Base-by-base conservation (phyloP, 148 eudicot species). In the Persicaria tinctoria region DNA sequence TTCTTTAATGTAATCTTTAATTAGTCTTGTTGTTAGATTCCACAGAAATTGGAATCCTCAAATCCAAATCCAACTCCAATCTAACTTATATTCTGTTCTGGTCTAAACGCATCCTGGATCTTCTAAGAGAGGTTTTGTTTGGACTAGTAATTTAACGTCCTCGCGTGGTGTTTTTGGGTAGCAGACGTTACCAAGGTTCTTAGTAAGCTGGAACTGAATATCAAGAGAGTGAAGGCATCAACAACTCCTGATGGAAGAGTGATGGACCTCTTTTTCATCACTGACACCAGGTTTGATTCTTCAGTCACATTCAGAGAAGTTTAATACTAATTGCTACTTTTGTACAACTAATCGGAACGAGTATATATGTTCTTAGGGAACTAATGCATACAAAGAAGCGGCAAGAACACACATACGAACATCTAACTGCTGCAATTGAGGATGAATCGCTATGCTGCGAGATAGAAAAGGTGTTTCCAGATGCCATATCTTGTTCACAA, bases 171-270 rank as follows among this genome's bases (percentile, higher is more conserved):
- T 59, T 59, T 38, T 59, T 59, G 66, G 41, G 5, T 76, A 70
- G 85, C 91, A 94, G 97, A 91, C 85, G 89, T 93, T 70, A 94
- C 96, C 0, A 78, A 73, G 77, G 89, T 88, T 72, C 89, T 91
- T 72, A 91, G 89, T 70, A 90, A 94, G 72, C 97, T 91, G 13
- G 98, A 94, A 86, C 93, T 94, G 57, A 85, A 82, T 17, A 88
- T 94, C 76, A 82, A 87, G 81, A 86, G 85, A 83, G 97, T 94
- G 77, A 91, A 94, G 83, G 95, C 90, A 45, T 94, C 98, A 16
- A 94, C 98, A 12, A 91, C 95, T 51, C 98, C 98, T 46, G 97
- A 94, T 75, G 98, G 90, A 46, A 87, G 79, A 84, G 98, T 94
- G 81, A 80, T 94, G 83, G 98, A 91, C 85, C 84, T 94, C 73